Evolutionary conservation across 768 basidiomycete species (phyloP), one percentile per base, ranked within the genome.

Genomic region (Tulasnella sp.): DNA sequence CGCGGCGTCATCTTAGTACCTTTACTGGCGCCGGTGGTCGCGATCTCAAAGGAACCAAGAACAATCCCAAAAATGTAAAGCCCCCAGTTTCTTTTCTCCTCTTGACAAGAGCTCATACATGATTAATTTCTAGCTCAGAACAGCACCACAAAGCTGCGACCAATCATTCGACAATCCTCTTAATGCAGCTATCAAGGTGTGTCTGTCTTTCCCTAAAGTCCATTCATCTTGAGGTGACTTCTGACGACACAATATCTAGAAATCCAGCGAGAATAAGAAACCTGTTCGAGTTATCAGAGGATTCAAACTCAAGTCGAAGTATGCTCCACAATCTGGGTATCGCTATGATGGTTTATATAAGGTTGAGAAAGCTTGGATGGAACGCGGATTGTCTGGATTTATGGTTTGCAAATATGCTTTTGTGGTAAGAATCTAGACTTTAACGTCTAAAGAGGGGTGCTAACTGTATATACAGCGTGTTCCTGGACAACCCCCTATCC

Each of bases 201-300:
- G 58, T n/a, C 22, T 24, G 2, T 29, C 32, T 15, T 16, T 22
- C 42, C 27, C 33, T 16, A 5, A 24, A 27, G n/a, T 20, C 37
- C 15, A 28, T n/a, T n/a, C 33, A 48, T 37, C 20, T 15, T 46
- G 19, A 56, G 16, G 19, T 16, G 29, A 16, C 13, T 28, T 5
- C 3, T n/a, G 12, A 19, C 19, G 34, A 35, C 19, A 12, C 12
- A n/a, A n/a, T n/a, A n/a, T 12, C 12, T 35, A 90, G 87, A 68
- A 64, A 53, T 91, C 88, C 1, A 75, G 71, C n/a, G 77, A 91
- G 60, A 86, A 82, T 0, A 75, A 73, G 54, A 83, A 83, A 56
- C 89, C 89, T 13, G 72, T 95, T 27, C 74, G 91, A 15, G 90
- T 95, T 2, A 80, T 93, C 49, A 75, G 91, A 22, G 91, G 90